Percentiles rank a stretch among this genome's conserved stretches.
Conservation (phyloP, 257 asterid genomes). For the Gentiana straminea region DNA sequence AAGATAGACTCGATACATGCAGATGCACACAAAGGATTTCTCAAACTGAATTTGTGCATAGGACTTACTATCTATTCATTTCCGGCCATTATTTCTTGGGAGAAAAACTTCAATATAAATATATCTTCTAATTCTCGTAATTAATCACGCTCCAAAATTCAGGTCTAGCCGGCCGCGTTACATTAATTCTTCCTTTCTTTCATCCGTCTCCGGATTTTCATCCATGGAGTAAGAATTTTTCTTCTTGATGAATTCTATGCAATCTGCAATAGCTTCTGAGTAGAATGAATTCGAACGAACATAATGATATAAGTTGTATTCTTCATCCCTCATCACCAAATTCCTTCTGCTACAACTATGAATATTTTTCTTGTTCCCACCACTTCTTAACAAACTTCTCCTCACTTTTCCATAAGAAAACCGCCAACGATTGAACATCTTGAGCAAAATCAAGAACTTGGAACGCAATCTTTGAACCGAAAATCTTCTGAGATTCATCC, state of each 20-base stretch:
- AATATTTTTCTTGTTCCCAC: neutral
- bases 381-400: conserved; percentile 9
- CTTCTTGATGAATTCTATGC: conserved; percentile 50
- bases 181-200: neutral
- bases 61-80: too few relatives aligned
- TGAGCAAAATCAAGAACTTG: conserved; percentile 24
- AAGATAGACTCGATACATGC: too few relatives aligned
- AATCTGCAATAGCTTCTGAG: conserved; percentile 48
- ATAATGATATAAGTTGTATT: conserved; percentile 14
- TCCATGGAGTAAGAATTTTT: conserved; percentile 35
- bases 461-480: conserved; percentile 27
- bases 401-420: conserved; percentile 20
- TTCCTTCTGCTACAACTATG: conserved; percentile 3
- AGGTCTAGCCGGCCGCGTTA: neutral
- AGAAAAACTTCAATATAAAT: too few relatives aligned
- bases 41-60: too few relatives aligned
- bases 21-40: too few relatives aligned
- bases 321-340: conserved; percentile 7
- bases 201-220: conserved; percentile 29
- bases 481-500: conserved; percentile 27
- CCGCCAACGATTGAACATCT: conserved; percentile 15
- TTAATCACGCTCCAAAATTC: too few relatives aligned
- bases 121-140: too few relatives aligned
- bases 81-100: too few relatives aligned
- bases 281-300: conserved; percentile 43